A percentile compares a stretch with the other conserved stretches of the same genome.
These are phyloP conservation scores for Trichophyton rubrum DNA, from an alignment of 2,329 filamentous ascomycete species.

Conservation along the genomic window DNA sequence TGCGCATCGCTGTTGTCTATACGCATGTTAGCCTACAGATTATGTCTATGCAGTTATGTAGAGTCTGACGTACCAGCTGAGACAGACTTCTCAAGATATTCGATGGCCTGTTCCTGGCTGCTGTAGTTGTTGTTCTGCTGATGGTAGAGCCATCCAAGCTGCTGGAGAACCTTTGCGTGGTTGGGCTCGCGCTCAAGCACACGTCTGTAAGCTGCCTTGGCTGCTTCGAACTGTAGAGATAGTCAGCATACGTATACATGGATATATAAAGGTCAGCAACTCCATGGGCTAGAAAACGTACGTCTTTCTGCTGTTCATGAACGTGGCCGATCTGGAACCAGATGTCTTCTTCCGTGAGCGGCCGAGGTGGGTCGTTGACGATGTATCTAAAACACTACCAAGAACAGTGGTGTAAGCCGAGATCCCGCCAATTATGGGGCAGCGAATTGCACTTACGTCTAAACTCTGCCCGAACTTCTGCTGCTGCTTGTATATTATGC, in stretches of 20 bases:
- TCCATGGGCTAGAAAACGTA: constrained; percentile 39
- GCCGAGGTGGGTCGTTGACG: constrained; percentile 78
- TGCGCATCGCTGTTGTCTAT: constrained; percentile 87
- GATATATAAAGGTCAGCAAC: neutral
- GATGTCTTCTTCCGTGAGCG: constrained; percentile 92
- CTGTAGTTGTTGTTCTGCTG: constrained; percentile 85
- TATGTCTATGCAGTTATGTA: neutral
- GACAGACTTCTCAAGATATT: constrained; percentile 94
- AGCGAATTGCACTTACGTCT: constrained; percentile 50
- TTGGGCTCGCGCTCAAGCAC: constrained; percentile 90
- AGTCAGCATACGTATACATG: constrained; percentile 20
- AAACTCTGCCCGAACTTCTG: constrained; percentile 85
- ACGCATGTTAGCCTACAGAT: constrained; percentile 3
- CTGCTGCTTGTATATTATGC: constrained; percentile 99
- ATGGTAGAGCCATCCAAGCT: constrained; percentile 94
- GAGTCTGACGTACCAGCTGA: constrained; percentile 58
- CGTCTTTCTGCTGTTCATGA: constrained; percentile 97
- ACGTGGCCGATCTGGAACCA: constrained; percentile 99
- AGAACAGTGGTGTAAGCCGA: constrained; percentile 10
- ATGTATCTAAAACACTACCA: constrained; percentile 94
- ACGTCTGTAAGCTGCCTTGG: constrained; percentile 81
- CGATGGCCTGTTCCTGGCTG: constrained; percentile 91
- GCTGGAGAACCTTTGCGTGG: constrained; percentile 95
- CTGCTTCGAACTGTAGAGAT: constrained; percentile 68
- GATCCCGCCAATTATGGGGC: neutral